Base-by-base conservation (phyloP, 257 asterid species). In the Avicennia marina region DNA sequence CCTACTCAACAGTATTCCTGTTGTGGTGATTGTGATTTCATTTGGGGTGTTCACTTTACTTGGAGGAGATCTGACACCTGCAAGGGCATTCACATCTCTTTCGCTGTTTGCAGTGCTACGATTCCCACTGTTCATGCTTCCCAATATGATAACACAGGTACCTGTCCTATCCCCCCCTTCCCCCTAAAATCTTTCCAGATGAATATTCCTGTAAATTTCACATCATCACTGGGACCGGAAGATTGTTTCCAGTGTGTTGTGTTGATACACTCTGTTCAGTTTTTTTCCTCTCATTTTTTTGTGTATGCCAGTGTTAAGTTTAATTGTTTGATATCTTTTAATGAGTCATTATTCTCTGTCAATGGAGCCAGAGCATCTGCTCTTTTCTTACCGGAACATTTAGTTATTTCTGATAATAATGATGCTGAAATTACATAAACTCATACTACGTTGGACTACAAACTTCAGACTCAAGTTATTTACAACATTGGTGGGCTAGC, bases 1-100 rank as follows among this genome's bases (percentile, higher is more conserved):
- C 73, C 70, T 88, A 24, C 82, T 91, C 25, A 88, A 85, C 81
- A 91, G 95, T 64, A 69, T 91, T 72, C 98, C 96, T 13, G 95
- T 91, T 44, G 81, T 85, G 81, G 96, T 88, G 75, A 91, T 86
- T 60, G 94, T 91, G 56, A 60, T 81, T 68, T 85, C 96, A 29
- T 91, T 91, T 62, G 94, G 96, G 47, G 27, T 81, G 55, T 91
- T 81, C 78, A 83, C 95, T 48, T 72, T 88, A 53, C 78, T 88
- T 22, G 98, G 98, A 69, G 98, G 96, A 65, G 84, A 88, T 70
- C 78, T 91, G 74, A 91, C 98, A 53, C 94, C 98, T 33, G 93
- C 98, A 72, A 83, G 90, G 75, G 98, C 98, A 31, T 91, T 91
- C 63, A 88, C 98, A 27, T 80, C 98, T 58, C 84, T 91, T 58